These are phyloP conservation scores for Neurospora africana DNA, from an alignment of 495 filamentous ascomycete species.

Conservation along the genomic window DNA sequence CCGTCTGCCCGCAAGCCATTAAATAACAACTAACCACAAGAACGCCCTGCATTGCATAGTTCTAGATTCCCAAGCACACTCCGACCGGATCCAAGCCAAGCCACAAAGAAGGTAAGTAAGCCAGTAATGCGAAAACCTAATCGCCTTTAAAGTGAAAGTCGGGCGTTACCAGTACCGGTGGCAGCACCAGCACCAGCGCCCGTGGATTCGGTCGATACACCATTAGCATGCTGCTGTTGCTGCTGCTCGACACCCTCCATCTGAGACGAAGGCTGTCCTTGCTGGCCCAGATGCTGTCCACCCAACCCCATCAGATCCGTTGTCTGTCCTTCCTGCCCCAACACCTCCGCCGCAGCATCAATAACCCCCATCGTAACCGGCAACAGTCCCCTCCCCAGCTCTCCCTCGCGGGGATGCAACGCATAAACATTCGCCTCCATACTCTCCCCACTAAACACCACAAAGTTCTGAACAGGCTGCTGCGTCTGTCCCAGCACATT, in stretches of 20 bases:
- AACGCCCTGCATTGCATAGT: not conserved
- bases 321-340: not conserved
- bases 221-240: not conserved
- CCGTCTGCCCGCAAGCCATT: not conserved
- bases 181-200: not conserved
- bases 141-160: not conserved
- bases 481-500: conserved; percentile 83
- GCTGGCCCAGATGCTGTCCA: not conserved
- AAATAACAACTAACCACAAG: not conserved
- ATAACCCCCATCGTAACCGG: conserved; percentile 2
- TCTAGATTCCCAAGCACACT: not conserved
- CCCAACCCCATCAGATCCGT: not conserved
- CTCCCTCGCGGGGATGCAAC: conserved; percentile 54
- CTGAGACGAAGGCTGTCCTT: not conserved
- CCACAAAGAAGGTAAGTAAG: not conserved
- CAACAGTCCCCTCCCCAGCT: conserved; percentile 26
- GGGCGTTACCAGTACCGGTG: not conserved
- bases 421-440: conserved; percentile 70
- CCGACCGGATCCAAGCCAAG: not conserved
- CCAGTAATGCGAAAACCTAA: not conserved
- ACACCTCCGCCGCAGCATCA: not conserved
- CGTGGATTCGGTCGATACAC: not conserved
- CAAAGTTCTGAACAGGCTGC: conserved; percentile 90
- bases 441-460: conserved; percentile 80
- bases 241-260: not conserved